Base-by-base conservation (phyloP, 345 rosid genomes). In the Populus ilicifolia region DNA sequence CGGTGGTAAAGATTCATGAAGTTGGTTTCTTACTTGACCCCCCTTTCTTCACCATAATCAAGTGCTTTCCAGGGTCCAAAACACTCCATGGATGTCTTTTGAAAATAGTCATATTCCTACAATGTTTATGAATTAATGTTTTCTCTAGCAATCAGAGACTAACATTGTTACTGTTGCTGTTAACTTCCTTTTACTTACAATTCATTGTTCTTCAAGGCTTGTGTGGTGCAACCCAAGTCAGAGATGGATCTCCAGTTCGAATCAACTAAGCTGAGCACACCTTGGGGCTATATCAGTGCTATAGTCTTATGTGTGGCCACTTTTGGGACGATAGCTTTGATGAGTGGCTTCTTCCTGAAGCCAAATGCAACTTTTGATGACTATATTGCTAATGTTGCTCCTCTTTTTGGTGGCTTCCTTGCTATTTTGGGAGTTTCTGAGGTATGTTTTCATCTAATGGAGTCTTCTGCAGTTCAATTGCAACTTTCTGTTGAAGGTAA, bases 311-410 rank as follows among this genome's bases (percentile, higher is more conserved):
- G 94, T 69, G 97, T 93, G 39, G 71, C 97, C 10, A 94, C 97
- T 77, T 91, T 94, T 74, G 97, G 97, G 79, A 93, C 97, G 4
- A 89, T 94, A 77, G 94, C 97, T 54, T 79, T 91, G 21, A 93
- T 89, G 95, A 94, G 98, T 56, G 97, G 98, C 75, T 87, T 94
- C 80, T 94, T 94, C 88, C 90, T 94, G 21, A 93, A 93, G 85
- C 97, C 97, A 0, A 88, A 89, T 66, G 97, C 98, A 10, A 90
- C 98, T 52, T 67, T 89, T 46, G 97, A 91, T n/a, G 98, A 94
- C 81, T 93, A 91, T 78, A 62, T 93, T 35, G 90, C 93, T 23
- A 46, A 94, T 35, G 92, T 93, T 39, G 79, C 91, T 73, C 97
- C 98, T 48, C 97, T 93, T 7, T 94, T 93, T 7, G 87, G 97